Evolutionary conservation across 2,329 filamentous ascomycete genomes (phyloP), one percentile per base, ranked within the genome.

Genomic region (Didymella pomorum): DNA sequence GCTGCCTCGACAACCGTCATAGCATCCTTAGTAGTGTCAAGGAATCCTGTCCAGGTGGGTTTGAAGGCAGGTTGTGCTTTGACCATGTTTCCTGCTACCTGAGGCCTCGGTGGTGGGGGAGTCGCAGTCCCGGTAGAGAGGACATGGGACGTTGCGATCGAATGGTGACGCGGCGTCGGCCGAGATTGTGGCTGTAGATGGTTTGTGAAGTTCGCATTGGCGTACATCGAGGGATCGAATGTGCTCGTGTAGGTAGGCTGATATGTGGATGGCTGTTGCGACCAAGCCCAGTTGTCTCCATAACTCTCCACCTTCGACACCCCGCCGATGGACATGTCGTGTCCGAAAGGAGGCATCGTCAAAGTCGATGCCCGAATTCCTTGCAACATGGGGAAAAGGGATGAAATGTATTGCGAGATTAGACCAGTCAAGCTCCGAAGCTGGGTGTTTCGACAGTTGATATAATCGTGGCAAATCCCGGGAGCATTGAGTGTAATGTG

Each of bases 1-100:
- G 89, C 92, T 9, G 88, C 90, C 75, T 96, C 91, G 71, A 96
- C 91, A 18, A 96, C 82, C 10, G 92, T 82, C 65, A 96, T 80
- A 26, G 91, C 92, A 78, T 96, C 92, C 47, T 86, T 82, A 0
- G 89, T 91, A 10, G 84, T 87, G n/a, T 81, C 79, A 47, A 92
- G 83, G 70, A 87, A 86, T 10, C 89, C 89, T n/a, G 79, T 78
- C 75, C 85, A 91, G 23, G 89, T 91, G 28, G 89, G 87, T 63
- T 82, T 79, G 67, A 91, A 77, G 11, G 73, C 73, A 14, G 74
- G 71, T 29, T 77, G 72, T n/a, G 74, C 73, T 52, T 76, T 76
- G 51, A 76, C 68, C 58, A 74, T 64, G 46, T 51, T 66, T 21
- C 70, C 71, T 23, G 71, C 60, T 7, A 69, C 61, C 31, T 72